Base-by-base conservation (phyloP, 345 rosid species). In the Brassica rapa region DNA sequence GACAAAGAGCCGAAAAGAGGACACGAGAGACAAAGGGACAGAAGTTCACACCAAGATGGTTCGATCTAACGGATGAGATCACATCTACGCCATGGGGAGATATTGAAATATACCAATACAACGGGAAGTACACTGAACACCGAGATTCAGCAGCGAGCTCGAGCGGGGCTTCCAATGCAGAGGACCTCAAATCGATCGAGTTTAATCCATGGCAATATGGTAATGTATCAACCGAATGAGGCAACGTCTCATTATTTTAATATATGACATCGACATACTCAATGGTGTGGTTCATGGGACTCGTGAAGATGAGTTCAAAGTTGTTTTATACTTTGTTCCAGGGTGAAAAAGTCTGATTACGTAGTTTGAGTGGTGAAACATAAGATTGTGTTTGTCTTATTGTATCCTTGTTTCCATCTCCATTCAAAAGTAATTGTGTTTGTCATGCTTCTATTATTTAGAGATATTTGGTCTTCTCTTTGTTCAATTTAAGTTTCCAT, bases 131-230 rank as follows among this genome's bases (percentile, higher is more conserved):
- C 72, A 72, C 65, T 0, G 89, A 88, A 63, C 91, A 89, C 68
- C 84, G 82, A 25, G 88, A 82, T 53, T 66, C 86, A 1, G 59
- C 76, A 30, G 88, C 83, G 66, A 83, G 77, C 84, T 87, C 90
- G 2, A 84, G 77, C 56, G 51, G 81, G 1, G 85, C 77, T 63
- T 63, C 77, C n/a, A 46, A 51, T 1, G 86, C 78, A 64, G 67
- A 53, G 15, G 87, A 88, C 69, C 67, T 74, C 62, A 63, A 77
- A 33, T 84, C 89, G 7, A 71, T 83, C 6, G 90, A 88, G 70
- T 91, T 89, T 78, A 86, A 88, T 81, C 93, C 91, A 0, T 91
- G 94, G 97, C 97, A 89, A 72, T 91, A 87, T 66, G 84, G 86
- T 66, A 84, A 85, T 75, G 8, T 84, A 74, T 78, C 86, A 62